Base-by-base conservation (phyloP, 2,329 filamentous ascomycete species). In the Gyromitra esculenta region DNA sequence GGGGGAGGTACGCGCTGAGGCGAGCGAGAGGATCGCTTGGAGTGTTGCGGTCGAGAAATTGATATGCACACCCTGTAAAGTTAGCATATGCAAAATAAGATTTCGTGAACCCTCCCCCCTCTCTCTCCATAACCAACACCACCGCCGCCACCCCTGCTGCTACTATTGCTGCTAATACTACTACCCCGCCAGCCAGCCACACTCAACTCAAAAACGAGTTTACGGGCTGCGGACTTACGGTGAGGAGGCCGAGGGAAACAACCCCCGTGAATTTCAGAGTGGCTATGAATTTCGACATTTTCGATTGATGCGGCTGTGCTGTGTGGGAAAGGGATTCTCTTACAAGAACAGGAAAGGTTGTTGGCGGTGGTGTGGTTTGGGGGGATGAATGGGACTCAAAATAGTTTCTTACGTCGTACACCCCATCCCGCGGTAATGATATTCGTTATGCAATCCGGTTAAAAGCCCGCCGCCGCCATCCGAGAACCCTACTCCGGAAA, bases 11-110 rank as follows among this genome's bases (percentile, higher is more conserved):
- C 73, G 50, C 31, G 78, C 73, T 60, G 78, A 79, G 25, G 67
- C 62, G 64, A 79, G 73, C 5, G 72, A 64, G 39, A 78, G 60
- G 48, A 79, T 71, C 37, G 76, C 35, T 37, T 72, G 64, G 18
- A 79, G 72, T 4, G 78, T 79, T 43, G 77, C 54, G 25, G 73
- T 76, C 18, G 76, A 78, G 37, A 79, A 79, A 48, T 79, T 79
- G 52, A 79, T 56, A 48, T 79, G 78, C 7, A 78, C 43, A 59
- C 78, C 78, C 75, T 77, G 60, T 56, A 21, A 18, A 31, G 21
- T 72, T 48, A 63, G 60, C 11, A 48, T 41, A 41, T 6, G 39
- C 6, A 35, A 31, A 21, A 25, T 54, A 13, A 45, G 15, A 45
- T 45, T 9, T 45, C 45, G 45, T 21, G 45, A 50, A 21, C 5